These are phyloP conservation scores for Nitzschia sp. DNA, from an alignment of 108 stramenopile species.

Conservation along the genomic window DNA sequence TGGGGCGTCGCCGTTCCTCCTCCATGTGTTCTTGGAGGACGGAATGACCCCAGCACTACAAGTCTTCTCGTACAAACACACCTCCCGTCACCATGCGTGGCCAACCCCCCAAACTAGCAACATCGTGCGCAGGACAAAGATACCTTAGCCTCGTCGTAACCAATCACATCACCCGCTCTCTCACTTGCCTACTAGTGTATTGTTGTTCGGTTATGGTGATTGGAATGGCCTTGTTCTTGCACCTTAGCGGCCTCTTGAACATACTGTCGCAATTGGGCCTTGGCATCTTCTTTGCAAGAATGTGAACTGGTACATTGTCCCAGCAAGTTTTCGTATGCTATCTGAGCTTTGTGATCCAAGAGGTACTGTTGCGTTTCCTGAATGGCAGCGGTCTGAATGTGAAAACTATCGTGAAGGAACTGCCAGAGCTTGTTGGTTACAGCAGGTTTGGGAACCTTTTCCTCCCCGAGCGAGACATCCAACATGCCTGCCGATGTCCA, in stretches of 20 bases:
- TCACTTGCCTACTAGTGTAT: too few species aligned
- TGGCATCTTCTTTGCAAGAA: slow-evolving; percentile 49
- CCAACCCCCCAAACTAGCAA: too few species aligned
- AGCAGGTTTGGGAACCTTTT: not conserved
- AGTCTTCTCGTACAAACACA: too few species aligned
- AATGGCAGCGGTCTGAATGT: slow-evolving; percentile 3
- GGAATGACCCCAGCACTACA: too few species aligned
- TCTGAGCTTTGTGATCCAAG: slow-evolving; percentile 14
- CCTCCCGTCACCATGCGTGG: too few species aligned
- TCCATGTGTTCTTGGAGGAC: too few species aligned
- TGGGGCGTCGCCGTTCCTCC: too few species aligned
- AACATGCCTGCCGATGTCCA: slow-evolving; percentile 82
- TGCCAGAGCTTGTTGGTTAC: slow-evolving; percentile 19
- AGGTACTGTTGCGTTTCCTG: slow-evolving; percentile 32
- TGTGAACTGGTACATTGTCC: slow-evolving; percentile 59
- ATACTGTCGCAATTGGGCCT: slow-evolving; percentile 16
- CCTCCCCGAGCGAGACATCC: slow-evolving; percentile 38
- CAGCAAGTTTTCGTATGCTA: slow-evolving; percentile 52
- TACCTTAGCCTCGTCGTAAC: too few species aligned
- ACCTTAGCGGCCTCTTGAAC: not conserved
- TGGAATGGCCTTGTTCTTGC: too few species aligned
- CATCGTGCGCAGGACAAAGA: too few species aligned
- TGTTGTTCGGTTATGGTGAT: too few species aligned
- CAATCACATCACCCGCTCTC: too few species aligned
- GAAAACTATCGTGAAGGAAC: slow-evolving; percentile 25